Evolutionary conservation across 768 basidiomycete genomes (phyloP).

Genomic region (Mycena venus): DNA sequence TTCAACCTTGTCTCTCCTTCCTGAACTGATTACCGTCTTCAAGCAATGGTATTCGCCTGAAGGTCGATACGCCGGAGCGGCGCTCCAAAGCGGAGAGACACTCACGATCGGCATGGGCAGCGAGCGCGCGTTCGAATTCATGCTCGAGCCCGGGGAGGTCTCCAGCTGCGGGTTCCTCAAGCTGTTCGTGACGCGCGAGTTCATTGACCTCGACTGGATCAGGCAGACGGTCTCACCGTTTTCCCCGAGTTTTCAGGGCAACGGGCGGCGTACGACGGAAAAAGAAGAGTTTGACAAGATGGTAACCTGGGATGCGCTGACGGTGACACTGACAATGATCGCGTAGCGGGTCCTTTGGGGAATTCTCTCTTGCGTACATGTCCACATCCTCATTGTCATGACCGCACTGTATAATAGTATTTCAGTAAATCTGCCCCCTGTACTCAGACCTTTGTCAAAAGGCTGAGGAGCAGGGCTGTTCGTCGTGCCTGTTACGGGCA

Average conservation of each 20-base stretch:
- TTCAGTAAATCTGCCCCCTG: too few relatives aligned
- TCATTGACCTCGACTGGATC: conserved; percentile 54
- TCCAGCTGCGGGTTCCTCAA: conserved; percentile 55
- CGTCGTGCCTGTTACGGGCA: too few relatives aligned
- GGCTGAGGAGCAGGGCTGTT: too few relatives aligned
- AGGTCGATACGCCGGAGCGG: too few relatives aligned
- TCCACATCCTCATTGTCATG: too few relatives aligned
- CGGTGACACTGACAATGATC: not conserved
- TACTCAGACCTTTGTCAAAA: too few relatives aligned
- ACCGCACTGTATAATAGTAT: too few relatives aligned
- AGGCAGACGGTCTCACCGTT: conserved; percentile 45
- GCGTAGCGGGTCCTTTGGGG: not conserved
- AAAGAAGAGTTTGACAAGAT: not conserved
- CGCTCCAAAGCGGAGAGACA: not conserved
- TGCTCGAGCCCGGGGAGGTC: not conserved
- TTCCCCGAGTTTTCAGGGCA: not conserved
- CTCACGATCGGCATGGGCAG: conserved; percentile 2
- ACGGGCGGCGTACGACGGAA: not conserved
- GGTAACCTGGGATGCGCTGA: not conserved
- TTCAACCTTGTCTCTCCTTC: not conserved
- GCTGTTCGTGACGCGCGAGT: conserved; percentile 59
- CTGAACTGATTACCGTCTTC: not conserved
- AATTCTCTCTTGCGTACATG: not conserved
- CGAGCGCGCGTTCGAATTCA: not conserved
- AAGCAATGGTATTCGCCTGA: not conserved